Base-by-base conservation (phyloP, 305 asterid species). In the Fraxinus dipetala region DNA sequence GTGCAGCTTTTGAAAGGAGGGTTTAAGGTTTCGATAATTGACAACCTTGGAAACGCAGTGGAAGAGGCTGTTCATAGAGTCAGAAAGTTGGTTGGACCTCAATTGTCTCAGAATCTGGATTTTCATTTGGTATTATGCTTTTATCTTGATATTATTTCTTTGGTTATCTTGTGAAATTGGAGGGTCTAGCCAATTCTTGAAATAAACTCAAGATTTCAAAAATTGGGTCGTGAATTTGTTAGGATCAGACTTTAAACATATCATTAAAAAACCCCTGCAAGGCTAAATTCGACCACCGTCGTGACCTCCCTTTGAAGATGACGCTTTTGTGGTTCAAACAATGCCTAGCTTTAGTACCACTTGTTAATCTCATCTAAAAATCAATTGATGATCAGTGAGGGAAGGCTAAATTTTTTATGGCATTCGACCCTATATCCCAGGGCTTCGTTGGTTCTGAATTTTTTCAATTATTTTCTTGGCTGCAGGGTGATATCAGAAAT, bases 401-500 rank as follows among this genome's bases (percentile, higher is more conserved):
- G 18, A 45, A 45, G 18, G 18, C 56, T 45, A 45, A 45, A 45
- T 1, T 2, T 13, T 45, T 45, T 45, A 45, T 14, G 56, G 56
- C 14, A 40, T 40, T 45, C 18, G 18, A 45, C 18, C 56, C 18
- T 14, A 13, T 45, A 45, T 45, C 18, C 56, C 18, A 45, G 56
- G 20, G 59, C 20, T 48, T 48, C 6, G 30, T 28, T 48, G 35
- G 36, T 72, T 78, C 16, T 59, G 77, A 31, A 32, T 79, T 24
- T 1, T n/a, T 35, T 6, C 24, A 79, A n/a, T 69, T 79, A 16
- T 28, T 43, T 59, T 20, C 28, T 65, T 81, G 45, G 48, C 83
- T 92, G 91, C 93, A 95, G 99, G 98, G 99, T 31, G 99, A 95
- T 87, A 92, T 94, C 81, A 92, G 99, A 82, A 93, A 91, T 61